Evolutionary conservation across 1,139 yeast species (phyloP).

Genomic region (Blastobotrys apis): DNA sequence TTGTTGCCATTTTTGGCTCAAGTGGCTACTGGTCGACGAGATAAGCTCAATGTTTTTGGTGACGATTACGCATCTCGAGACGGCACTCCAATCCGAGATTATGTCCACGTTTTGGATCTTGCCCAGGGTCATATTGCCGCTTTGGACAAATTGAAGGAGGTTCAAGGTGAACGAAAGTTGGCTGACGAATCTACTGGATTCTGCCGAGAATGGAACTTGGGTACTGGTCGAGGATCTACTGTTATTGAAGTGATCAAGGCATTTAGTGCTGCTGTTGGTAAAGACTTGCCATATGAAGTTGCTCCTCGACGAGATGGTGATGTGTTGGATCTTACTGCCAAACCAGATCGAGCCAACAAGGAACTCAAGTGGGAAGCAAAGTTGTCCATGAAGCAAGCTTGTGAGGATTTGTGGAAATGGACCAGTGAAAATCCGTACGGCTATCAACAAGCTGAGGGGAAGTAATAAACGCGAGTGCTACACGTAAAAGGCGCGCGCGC

Average conservation of each 20-base stretch:
- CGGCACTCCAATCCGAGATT: conserved; percentile 81
- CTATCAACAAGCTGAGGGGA: conserved; percentile 34
- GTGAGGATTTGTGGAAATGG: conserved; percentile 77
- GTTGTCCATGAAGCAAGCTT: conserved; percentile 57
- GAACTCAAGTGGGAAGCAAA: conserved; percentile 67
- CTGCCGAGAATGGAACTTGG: conserved; percentile 78
- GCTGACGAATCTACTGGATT: conserved; percentile 41
- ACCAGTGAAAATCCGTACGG: conserved; percentile 66
- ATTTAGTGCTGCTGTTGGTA: conserved; percentile 66
- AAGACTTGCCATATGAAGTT: conserved; percentile 59
- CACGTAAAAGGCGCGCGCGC: not conserved
- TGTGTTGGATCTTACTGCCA: conserved; percentile 70
- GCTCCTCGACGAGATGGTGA: conserved; percentile 73
- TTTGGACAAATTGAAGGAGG: conserved; percentile 50
- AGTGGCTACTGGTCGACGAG: conserved; percentile 71
- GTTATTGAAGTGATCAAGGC: conserved; percentile 69
- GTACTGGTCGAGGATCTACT: conserved; percentile 75
- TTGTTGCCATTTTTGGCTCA: conserved; percentile 72
- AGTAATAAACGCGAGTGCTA: not conserved
- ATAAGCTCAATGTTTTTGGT: conserved; percentile 61
- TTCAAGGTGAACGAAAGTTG: conserved; percentile 26
- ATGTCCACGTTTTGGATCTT: conserved; percentile 75
- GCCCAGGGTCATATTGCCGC: conserved; percentile 81
- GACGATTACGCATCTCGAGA: conserved; percentile 65
- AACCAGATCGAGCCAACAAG: conserved; percentile 58